phyloP scores from a whole-genome alignment of 352 stramenopile genomes.

The Pythium coloratum region DNA sequence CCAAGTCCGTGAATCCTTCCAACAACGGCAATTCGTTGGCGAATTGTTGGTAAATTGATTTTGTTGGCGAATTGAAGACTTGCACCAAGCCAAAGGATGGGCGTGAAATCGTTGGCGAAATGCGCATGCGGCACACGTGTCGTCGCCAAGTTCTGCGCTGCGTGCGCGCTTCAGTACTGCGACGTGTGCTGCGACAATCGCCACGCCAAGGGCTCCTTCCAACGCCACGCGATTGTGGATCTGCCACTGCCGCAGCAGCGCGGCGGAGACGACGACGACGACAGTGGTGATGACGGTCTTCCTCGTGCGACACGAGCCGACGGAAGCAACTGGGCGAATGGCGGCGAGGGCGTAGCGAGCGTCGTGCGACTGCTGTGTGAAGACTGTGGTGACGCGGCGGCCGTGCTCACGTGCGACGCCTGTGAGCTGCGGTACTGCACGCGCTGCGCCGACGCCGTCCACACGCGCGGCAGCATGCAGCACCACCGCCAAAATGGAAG shows the following conservation, averaged over 20 bases:
- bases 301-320: not conserved
- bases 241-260: conserved; percentile 4
- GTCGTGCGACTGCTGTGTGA: conserved; percentile 33
- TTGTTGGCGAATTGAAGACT: not conserved
- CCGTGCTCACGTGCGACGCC: conserved; percentile 39
- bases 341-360: conserved; percentile 6
- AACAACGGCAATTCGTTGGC: not conserved
- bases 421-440: conserved; percentile 56
- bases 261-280: not conserved
- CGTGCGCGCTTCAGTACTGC: conserved; percentile 44
- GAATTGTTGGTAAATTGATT: not conserved
- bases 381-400: conserved; percentile 34
- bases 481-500: conserved; percentile 28
- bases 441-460: conserved; percentile 38
- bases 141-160: conserved; percentile 23
- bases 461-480: conserved; percentile 45
- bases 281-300: not conserved
- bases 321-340: not conserved
- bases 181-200: conserved; percentile 28
- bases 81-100: not conserved
- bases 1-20: not conserved
- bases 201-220: conserved; percentile 40
- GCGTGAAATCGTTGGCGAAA: not conserved
- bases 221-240: conserved; percentile 31
- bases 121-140: conserved; percentile 32